phyloP scores from a whole-genome alignment of 441 rosid species.

The Aquilaria agallochum region DNA sequence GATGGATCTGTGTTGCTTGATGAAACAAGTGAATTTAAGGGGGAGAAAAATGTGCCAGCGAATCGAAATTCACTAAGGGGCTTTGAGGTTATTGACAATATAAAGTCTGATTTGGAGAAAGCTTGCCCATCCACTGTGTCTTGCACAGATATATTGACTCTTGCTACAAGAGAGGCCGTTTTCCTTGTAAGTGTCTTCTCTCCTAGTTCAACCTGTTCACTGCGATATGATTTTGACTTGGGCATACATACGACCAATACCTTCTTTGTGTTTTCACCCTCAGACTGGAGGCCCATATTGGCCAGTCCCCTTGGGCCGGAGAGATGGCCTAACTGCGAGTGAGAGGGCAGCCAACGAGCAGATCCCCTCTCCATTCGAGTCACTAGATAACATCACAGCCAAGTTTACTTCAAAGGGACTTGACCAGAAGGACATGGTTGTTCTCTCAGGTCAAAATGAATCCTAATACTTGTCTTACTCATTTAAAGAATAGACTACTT shows the following conservation, averaged over 20 bases:
- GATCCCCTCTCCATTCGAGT: conserved; percentile 57
- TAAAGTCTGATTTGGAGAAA: conserved; percentile 53
- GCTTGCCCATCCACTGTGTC: conserved; percentile 60
- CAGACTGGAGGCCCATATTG: conserved; percentile 53
- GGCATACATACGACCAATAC: neutral
- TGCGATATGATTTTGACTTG: neutral
- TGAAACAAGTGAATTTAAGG: conserved; percentile 28
- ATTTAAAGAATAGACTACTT: neutral
- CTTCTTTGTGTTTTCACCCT: neutral
- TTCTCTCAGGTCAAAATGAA: conserved; percentile 44
- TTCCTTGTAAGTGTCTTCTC: conserved; percentile 29
- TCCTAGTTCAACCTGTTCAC: neutral
- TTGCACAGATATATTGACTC: conserved; percentile 58
- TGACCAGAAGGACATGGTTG: conserved; percentile 55
- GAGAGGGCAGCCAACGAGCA: conserved; percentile 44
- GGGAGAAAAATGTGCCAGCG: conserved; percentile 45
- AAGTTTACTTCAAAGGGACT: conserved; percentile 64
- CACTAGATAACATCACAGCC: conserved; percentile 49
- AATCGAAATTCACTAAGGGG: conserved; percentile 63
- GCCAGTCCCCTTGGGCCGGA: conserved; percentile 51
- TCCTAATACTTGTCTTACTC: neutral
- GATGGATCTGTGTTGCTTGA: conserved; percentile 62
- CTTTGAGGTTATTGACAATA: conserved; percentile 57
- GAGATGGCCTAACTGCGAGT: conserved; percentile 51
- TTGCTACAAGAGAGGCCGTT: conserved; percentile 67